Conservation (phyloP, 441 rosid genomes). For the Aquilaria agallochum region DNA sequence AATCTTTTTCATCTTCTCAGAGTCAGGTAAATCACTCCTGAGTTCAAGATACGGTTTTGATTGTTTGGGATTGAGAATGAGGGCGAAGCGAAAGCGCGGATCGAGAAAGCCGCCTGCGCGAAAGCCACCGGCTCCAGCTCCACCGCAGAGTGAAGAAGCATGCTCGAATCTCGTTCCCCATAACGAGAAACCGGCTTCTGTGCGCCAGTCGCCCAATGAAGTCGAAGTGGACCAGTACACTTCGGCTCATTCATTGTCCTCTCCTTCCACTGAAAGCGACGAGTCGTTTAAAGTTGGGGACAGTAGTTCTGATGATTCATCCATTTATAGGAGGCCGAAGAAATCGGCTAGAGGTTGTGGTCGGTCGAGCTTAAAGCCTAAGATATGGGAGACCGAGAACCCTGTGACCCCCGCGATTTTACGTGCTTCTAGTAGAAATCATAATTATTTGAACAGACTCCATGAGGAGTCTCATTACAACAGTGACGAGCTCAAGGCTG, state of each 20-base stretch:
- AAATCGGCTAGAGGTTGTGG: constrained; percentile 17
- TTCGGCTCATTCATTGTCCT: constrained; percentile 6
- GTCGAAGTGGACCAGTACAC: constrained; percentile 7
- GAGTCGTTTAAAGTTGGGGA: constrained; percentile 21
- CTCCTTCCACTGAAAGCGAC: constrained; percentile 35
- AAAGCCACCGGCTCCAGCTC: constrained; percentile 1
- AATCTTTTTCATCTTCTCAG: too few species aligned
- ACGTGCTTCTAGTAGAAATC: constrained; percentile 25
- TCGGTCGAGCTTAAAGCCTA: constrained; percentile 22
- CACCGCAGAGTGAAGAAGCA: constrained; percentile 15
- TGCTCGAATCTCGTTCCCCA: constrained; percentile 22
- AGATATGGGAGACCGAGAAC: constrained; percentile 22
- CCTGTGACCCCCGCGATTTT: constrained; percentile 26
- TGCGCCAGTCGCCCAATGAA: constrained; percentile 3
- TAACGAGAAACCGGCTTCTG: constrained; percentile 12
- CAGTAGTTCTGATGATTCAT: constrained; percentile 26
- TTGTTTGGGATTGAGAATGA: constrained; percentile 1
- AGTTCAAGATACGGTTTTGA: too few species aligned
- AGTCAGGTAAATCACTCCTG: too few species aligned
- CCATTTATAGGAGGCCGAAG: constrained; percentile 12
- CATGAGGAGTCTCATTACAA: constrained; percentile 24
- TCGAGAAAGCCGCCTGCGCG: constrained; percentile 9
- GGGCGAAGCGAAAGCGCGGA: constrained; percentile 12
- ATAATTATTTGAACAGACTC: constrained; percentile 9
- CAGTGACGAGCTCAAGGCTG: constrained; percentile 39